Conservation (phyloP, 352 stramenopile species). For the Globisporangium polare region DNA sequence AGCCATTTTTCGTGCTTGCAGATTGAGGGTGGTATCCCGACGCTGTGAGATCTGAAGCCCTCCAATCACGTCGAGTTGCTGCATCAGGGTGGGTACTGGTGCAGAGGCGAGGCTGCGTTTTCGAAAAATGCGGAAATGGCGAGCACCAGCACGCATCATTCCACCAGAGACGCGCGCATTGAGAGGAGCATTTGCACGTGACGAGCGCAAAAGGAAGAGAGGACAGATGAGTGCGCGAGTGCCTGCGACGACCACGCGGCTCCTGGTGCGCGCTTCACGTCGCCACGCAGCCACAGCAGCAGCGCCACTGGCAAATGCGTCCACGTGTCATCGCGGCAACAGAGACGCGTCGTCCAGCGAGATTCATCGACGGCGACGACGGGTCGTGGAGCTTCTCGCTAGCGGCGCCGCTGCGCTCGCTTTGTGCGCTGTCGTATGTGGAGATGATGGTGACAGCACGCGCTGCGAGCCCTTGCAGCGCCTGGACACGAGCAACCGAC, state of each 20-base stretch:
- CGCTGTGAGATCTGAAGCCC: background rate
- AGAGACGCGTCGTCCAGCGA: background rate
- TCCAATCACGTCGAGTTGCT: conserved; percentile 11
- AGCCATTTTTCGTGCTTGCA: background rate
- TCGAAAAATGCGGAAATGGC: conserved; percentile 2
- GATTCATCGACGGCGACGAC: background rate
- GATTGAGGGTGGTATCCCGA: background rate
- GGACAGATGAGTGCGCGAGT: background rate
- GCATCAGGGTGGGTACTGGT: background rate
- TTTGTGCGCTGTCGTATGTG: background rate
- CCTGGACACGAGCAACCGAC: conserved; percentile 1
- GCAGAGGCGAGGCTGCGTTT: background rate
- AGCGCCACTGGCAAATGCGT: background rate
- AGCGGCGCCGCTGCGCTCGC: background rate
- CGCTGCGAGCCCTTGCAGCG: conserved; percentile 10
- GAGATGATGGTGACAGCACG: background rate
- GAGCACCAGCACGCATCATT: background rate
- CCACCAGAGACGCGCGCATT: background rate
- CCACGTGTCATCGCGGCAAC: conserved; percentile 1
- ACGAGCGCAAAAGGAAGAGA: too few relatives aligned
- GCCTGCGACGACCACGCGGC: background rate
- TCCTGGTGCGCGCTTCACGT: background rate
- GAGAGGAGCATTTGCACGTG: background rate
- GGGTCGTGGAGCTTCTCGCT: background rate
- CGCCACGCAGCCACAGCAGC: background rate